Conservation (phyloP, 2,329 filamentous ascomycete species). For the Colletotrichum viniferum region DNA sequence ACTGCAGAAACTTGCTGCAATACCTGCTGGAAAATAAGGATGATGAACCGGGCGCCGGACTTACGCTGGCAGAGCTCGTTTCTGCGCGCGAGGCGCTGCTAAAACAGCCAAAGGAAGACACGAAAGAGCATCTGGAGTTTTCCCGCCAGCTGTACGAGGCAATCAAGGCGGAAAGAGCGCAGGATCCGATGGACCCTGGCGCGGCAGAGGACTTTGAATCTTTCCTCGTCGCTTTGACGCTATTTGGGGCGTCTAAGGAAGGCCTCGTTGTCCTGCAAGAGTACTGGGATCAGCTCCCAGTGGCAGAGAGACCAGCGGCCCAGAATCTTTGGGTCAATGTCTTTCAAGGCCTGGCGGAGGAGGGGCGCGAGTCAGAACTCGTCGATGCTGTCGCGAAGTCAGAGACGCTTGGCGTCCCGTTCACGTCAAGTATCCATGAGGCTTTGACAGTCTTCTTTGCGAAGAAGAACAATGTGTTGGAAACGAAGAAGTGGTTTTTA, state of each 20-base stretch:
- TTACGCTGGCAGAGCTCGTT: constrained; percentile 45
- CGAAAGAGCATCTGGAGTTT: constrained; percentile 51
- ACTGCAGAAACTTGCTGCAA: constrained; percentile 60
- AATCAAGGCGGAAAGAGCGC: constrained; percentile 21
- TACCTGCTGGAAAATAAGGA: constrained; percentile 55
- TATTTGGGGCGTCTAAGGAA: constrained; percentile 59
- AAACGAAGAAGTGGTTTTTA: constrained; percentile 71
- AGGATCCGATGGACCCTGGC: constrained; percentile 9
- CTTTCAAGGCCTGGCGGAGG: constrained; percentile 64
- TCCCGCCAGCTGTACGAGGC: constrained; percentile 46
- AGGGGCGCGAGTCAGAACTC: constrained; percentile 64
- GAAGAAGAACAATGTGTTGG: constrained; percentile 56
- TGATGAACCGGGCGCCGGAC: constrained; percentile 32
- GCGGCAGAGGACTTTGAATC: constrained; percentile 38
- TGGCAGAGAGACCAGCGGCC: constrained; percentile 19
- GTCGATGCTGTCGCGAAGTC: constrained; percentile 59
- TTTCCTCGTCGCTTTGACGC: constrained; percentile 56
- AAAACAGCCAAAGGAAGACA: constrained; percentile 45
- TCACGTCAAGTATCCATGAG: constrained; percentile 50
- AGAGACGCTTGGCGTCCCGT: constrained; percentile 48
- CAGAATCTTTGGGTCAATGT: constrained; percentile 53
- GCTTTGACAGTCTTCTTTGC: constrained; percentile 69
- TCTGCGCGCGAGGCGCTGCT: constrained; percentile 50
- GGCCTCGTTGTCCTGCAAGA: constrained; percentile 40
- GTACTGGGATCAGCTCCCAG: constrained; percentile 31